These are phyloP conservation scores for Litsea cubeba DNA, from an alignment of 164 flowering plant genomes.

Conservation along the genomic window DNA sequence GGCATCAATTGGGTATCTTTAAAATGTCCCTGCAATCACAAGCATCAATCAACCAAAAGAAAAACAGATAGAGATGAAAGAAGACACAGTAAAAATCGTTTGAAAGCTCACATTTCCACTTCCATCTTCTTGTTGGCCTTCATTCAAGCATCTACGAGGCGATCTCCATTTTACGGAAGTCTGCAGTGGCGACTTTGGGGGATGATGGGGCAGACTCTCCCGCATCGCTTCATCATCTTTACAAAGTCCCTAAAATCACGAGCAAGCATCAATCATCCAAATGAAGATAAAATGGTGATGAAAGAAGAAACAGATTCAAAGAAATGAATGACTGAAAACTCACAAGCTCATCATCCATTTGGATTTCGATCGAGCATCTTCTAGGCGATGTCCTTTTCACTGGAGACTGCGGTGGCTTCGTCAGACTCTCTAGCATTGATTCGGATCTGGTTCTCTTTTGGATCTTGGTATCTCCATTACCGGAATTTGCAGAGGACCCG, in stretches of 20 bases:
- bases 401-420: slow-evolving; percentile 13
- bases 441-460: slow-evolving; percentile 50
- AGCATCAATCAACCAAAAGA: not conserved
- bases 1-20: slow-evolving; percentile 6
- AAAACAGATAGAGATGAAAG: not conserved
- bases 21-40: slow-evolving; percentile 27
- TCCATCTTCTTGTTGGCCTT: not conserved
- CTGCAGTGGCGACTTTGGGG: not conserved
- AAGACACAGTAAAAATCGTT: not conserved
- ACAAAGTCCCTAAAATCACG: not conserved
- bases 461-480: not conserved
- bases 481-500: not conserved
- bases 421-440: slow-evolving; percentile 11
- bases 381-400: slow-evolving; percentile 61
- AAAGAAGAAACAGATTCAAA: not conserved
- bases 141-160: slow-evolving; percentile 43
- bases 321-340: slow-evolving; percentile 10
- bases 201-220: not conserved
- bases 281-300: not conserved
- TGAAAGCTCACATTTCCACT: slow-evolving; percentile 28
- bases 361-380: slow-evolving; percentile 16
- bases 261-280: not conserved
- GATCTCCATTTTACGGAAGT: slow-evolving; percentile 46
- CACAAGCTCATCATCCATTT: slow-evolving; percentile 19
- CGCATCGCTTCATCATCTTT: not conserved